A percentile compares a stretch with the other conserved stretches of the same genome.
Conservation (phyloP, 345 rosid species). For the Garcia nutans region DNA sequence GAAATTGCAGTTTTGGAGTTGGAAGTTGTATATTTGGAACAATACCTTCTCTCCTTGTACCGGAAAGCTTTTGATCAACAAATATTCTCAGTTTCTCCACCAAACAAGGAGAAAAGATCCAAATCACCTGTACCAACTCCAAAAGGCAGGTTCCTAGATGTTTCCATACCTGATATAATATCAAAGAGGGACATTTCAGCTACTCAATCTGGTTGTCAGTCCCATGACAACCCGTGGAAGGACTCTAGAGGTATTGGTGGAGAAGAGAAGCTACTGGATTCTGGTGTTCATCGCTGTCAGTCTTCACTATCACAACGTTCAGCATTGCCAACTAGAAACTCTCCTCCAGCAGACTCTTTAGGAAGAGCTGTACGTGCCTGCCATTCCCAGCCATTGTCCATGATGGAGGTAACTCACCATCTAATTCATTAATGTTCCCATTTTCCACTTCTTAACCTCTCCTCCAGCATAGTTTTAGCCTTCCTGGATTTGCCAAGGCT, state of each 20-base stretch:
- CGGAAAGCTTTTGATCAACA: conserved; percentile 83
- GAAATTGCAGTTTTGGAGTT: conserved; percentile 83
- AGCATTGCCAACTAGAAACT: conserved; percentile 44
- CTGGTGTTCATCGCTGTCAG: conserved; percentile 72
- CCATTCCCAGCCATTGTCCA: conserved; percentile 81
- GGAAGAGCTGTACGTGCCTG: conserved; percentile 62
- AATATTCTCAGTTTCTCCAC: conserved; percentile 47
- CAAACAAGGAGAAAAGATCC: conserved; percentile 44
- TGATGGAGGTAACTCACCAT: conserved; percentile 57
- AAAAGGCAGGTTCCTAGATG: conserved; percentile 39
- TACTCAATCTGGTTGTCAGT: conserved; percentile 36
- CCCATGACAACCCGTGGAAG: conserved; percentile 35
- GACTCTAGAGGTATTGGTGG: conserved; percentile 31
- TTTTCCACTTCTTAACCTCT: background rate
- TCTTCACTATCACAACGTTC: conserved; percentile 76
- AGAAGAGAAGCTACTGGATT: conserved; percentile 48
- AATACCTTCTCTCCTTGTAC: conserved; percentile 83
- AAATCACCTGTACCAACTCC: conserved; percentile 50
- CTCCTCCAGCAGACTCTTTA: conserved; percentile 54
- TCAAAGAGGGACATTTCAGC: conserved; percentile 44
- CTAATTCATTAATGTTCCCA: background rate
- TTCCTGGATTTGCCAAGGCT: background rate
- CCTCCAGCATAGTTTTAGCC: too few relatives aligned
- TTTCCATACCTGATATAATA: conserved; percentile 38
- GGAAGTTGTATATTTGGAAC: conserved; percentile 90